These are phyloP conservation scores for Actinomortierella wolfii DNA, from an alignment of 371 early-diverging fungal genomes.

Conservation along the genomic window DNA sequence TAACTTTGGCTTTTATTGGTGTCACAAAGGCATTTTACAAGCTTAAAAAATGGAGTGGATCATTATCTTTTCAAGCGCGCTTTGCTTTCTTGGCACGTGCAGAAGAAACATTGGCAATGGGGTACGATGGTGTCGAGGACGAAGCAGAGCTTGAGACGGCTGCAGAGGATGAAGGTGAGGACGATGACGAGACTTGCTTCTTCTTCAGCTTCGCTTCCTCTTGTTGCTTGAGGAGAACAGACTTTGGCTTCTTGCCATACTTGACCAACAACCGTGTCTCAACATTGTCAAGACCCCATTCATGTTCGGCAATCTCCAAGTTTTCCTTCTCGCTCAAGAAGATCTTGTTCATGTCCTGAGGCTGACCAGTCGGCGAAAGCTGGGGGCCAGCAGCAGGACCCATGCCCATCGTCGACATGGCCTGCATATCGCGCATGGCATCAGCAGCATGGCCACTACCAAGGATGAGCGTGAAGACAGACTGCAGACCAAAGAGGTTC, in stretches of 20 bases:
- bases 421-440: conserved; percentile 86
- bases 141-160: conserved; percentile 4
- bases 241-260: conserved; percentile 65
- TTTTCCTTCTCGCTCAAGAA: conserved; percentile 90
- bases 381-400: conserved; percentile 64
- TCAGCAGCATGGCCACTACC: conserved; percentile 94
- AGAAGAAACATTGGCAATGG: conserved; percentile 8
- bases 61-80: conserved; percentile 2
- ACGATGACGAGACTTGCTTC: not conserved
- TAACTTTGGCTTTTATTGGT: no score
- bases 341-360: conserved; percentile 84
- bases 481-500: conserved; percentile 93
- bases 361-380: conserved; percentile 56
- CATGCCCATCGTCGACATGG: conserved; percentile 77
- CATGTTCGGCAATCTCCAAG: conserved; percentile 80
- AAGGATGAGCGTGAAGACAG: conserved; percentile 89
- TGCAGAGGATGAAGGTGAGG: conserved; percentile 3
- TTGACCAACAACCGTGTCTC: conserved; percentile 81
- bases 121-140: conserved; percentile 5
- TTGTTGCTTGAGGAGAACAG: conserved; percentile 28
- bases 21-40: no score
- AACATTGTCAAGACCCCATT: conserved; percentile 83
- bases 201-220: conserved; percentile 14
- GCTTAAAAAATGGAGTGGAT: no score
- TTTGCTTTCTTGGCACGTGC: conserved; percentile 37